Evolutionary conservation across 2,329 filamentous ascomycete genomes (phyloP).

Genomic region (Verticillium nubilum): DNA sequence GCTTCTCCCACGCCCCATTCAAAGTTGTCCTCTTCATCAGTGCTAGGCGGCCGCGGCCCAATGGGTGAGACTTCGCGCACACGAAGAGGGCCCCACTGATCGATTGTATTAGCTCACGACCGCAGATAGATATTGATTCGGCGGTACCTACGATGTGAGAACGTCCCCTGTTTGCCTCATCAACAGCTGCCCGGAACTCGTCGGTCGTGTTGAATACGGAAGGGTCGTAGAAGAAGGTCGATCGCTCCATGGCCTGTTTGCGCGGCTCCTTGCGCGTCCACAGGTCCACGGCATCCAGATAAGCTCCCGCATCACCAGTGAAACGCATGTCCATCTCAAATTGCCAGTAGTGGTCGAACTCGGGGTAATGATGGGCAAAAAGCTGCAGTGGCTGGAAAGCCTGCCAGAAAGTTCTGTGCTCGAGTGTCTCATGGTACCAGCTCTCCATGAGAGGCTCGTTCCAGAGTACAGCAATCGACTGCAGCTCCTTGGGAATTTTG

Average conservation of each 20-base stretch:
- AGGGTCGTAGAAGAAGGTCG: slow-evolving; percentile 71
- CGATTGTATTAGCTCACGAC: background rate
- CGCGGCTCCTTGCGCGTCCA: slow-evolving; percentile 67
- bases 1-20: slow-evolving; percentile 27
- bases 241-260: slow-evolving; percentile 70
- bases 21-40: slow-evolving; percentile 19
- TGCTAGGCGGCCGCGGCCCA: slow-evolving; percentile 20
- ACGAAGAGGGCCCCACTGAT: slow-evolving; percentile 22
- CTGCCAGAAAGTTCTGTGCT: slow-evolving; percentile 65
- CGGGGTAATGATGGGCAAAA: slow-evolving; percentile 56
- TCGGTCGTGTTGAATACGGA: slow-evolving; percentile 64
- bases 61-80: slow-evolving; percentile 21
- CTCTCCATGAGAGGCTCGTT: slow-evolving; percentile 78
- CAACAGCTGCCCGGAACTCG: slow-evolving; percentile 62
- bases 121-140: background rate
- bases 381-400: slow-evolving; percentile 59
- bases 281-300: slow-evolving; percentile 60
- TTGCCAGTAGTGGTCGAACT: slow-evolving; percentile 65
- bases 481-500: slow-evolving; percentile 68
- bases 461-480: slow-evolving; percentile 76
- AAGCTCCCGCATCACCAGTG: slow-evolving; percentile 64
- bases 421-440: slow-evolving; percentile 60
- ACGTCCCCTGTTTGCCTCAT: slow-evolving; percentile 23
- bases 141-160: slow-evolving; percentile 12
- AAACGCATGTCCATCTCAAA: slow-evolving; percentile 66